A percentile compares a stretch with the other conserved stretches of the same genome.
Conservation (phyloP, 352 stramenopile genomes). For the Phytophthora vignae region DNA sequence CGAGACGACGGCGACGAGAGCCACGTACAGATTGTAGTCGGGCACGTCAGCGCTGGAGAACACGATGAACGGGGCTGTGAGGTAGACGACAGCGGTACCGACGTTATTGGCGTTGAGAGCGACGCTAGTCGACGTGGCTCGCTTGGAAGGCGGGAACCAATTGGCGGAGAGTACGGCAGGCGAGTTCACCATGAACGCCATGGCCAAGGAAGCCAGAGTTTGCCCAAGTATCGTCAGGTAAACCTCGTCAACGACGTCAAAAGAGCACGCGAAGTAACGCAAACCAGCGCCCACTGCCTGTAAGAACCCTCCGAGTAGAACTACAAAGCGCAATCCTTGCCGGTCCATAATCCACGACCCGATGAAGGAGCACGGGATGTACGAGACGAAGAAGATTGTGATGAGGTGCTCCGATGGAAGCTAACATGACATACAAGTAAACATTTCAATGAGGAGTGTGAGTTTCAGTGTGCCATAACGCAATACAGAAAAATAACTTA, state of each 20-base stretch:
- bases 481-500: conserved; percentile 12
- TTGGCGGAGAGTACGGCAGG: conserved; percentile 71
- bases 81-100: conserved; percentile 68
- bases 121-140: conserved; percentile 72
- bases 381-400: conserved; percentile 79
- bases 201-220: conserved; percentile 63
- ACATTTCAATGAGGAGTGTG: background rate
- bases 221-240: conserved; percentile 61
- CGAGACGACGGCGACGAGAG: conserved; percentile 33
- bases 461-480: background rate
- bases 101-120: conserved; percentile 74
- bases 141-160: conserved; percentile 74
- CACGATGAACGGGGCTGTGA: conserved; percentile 60
- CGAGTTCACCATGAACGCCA: conserved; percentile 86
- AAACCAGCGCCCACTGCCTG: conserved; percentile 56
- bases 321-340: conserved; percentile 59
- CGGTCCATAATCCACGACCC: conserved; percentile 83
- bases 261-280: conserved; percentile 51
- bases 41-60: conserved; percentile 40
- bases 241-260: conserved; percentile 26
- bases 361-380: conserved; percentile 81
- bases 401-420: conserved; percentile 78
- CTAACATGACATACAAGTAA: conserved; percentile 17
- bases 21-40: conserved; percentile 58
- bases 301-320: conserved; percentile 61